Conservation (phyloP, 2,329 filamentous ascomycete genomes). For the Trichoderma simmonsii region DNA sequence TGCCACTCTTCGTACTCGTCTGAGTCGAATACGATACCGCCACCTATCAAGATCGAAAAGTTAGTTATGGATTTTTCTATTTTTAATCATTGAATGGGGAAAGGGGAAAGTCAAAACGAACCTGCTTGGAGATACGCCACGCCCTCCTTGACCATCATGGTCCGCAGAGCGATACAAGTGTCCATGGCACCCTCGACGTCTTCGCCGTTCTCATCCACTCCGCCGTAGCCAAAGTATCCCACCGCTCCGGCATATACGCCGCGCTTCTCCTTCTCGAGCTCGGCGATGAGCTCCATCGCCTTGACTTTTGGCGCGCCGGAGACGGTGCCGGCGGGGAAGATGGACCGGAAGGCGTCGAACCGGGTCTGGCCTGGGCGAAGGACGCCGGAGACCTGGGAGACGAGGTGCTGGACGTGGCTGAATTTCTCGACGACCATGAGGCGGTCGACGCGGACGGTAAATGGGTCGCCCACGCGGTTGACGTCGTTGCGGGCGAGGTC, state of each 20-base stretch:
- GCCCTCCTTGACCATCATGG: conserved; percentile 91
- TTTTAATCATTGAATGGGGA: not conserved
- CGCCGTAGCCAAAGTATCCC: conserved; percentile 90
- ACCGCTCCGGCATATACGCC: conserved; percentile 95
- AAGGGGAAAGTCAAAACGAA: conserved; percentile 25
- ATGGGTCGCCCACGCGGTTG: conserved; percentile 89
- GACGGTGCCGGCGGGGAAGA: conserved; percentile 95
- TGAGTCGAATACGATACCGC: conserved; percentile 92
- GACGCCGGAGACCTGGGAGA: conserved; percentile 92
- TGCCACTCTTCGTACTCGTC: conserved; percentile 91
- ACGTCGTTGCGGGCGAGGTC: conserved; percentile 95
- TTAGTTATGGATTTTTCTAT: conserved; percentile 11
- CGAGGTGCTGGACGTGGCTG: conserved; percentile 94
- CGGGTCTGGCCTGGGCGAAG: conserved; percentile 78
- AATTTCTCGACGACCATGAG: conserved; percentile 94
- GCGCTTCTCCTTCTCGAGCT: conserved; percentile 89
- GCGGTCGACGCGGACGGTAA: conserved; percentile 84
- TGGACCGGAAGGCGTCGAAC: conserved; percentile 93
- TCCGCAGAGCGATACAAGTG: conserved; percentile 75
- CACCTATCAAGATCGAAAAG: conserved; percentile 44
- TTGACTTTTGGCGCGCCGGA: conserved; percentile 93
- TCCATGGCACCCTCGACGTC: conserved; percentile 85
- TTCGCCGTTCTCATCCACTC: conserved; percentile 60
- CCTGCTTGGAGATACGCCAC: conserved; percentile 86
- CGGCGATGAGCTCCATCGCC: conserved; percentile 95